Evolutionary conservation across 345 rosid genomes (phyloP), one percentile per base, ranked within the genome.

Genomic region (Syzygium grande): DNA sequence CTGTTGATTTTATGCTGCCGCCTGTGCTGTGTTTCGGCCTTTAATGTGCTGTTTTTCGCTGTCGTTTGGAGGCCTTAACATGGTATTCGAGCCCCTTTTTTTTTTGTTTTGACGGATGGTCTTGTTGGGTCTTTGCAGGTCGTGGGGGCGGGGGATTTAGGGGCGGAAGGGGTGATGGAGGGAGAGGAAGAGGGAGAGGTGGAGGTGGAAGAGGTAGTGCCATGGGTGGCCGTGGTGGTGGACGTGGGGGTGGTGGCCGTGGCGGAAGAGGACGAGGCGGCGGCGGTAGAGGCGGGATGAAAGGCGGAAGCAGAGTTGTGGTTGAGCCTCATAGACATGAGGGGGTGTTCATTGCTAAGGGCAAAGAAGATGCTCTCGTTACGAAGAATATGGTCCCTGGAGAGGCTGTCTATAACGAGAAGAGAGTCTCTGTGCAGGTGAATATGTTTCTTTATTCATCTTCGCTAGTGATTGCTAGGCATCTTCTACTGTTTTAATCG

Each of bases 331-430:
- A 96, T 92, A 92, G 98, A 87, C 99, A 98, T 55, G 97, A 89
- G 7, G 98, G 99, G 4, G 96, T 98, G 14, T 96, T 98, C 61
- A 91, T 96, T 89, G 98, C 96, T 8, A 98, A 95, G 93, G 99
- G 98, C 63, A 96, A 95, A 90, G 99, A 96, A 89, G 99, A 98
- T 89, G 98, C 97, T 27, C 96, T 96, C 87, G 98, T 94, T 15
- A 98, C 99, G 15, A 98, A 93, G 92, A 96, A 98, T 88, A 86
- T 98, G 89, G 99, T 96, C 34, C 97, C 99, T 84, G 98, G 98
- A 3, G 99, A 95, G 84, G 96, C 98, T 85, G 99, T 98, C n/a
- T 96, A 98, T 92, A 96, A 94, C 53, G 97, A 98, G 94, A 98
- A 96, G 96, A 93, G 98, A 80, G 89, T 98, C 87, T 84, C 99